These are phyloP conservation scores for Umbellularia californica DNA, from an alignment of 164 flowering plant species.

Conservation along the genomic window DNA sequence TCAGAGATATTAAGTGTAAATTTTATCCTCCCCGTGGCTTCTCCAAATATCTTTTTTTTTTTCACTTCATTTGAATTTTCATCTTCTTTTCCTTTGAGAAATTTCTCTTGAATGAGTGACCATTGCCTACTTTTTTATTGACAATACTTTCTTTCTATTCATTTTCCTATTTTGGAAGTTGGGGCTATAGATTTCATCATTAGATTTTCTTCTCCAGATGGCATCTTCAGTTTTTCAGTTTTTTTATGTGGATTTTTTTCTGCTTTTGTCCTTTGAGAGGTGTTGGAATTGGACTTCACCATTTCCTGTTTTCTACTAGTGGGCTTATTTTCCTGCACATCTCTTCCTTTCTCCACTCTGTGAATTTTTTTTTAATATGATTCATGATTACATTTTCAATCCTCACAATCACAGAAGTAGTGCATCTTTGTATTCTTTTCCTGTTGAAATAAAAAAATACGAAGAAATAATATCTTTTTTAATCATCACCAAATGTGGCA, in stretches of 20 bases:
- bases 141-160: too few relatives aligned
- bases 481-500: too few relatives aligned
- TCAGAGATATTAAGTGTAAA: background rate
- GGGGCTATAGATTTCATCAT: too few relatives aligned
- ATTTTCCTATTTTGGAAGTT: too few relatives aligned
- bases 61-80: background rate
- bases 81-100: background rate
- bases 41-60: background rate
- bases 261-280: background rate
- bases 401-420: too few relatives aligned
- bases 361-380: background rate
- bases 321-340: too few relatives aligned
- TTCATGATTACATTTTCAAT: too few relatives aligned
- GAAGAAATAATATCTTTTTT: background rate
- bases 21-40: background rate
- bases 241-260: too few relatives aligned
- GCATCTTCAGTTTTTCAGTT: background rate
- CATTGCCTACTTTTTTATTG: background rate
- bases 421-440: too few relatives aligned
- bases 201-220: background rate
- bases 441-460: too few relatives aligned
- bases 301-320: background rate
- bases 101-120: background rate
- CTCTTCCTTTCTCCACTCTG: too few relatives aligned
- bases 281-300: background rate